Percentiles rank a stretch among this genome's conserved stretches.
Conservation (phyloP, 2,329 filamentous ascomycete genomes). For the Bipolaris cookei region DNA sequence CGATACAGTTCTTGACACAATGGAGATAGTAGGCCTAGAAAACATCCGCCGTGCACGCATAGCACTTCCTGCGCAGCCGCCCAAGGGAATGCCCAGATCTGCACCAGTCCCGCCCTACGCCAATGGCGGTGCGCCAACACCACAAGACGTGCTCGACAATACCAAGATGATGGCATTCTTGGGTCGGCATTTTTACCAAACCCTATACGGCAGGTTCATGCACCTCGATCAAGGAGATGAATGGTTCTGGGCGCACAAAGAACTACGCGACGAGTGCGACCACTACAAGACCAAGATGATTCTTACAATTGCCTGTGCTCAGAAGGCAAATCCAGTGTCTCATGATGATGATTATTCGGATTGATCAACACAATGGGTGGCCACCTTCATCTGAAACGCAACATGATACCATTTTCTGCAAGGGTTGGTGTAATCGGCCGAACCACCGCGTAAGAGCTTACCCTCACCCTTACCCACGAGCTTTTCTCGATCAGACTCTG, state of each 20-base stretch:
- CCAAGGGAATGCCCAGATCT: slow-evolving; percentile 11
- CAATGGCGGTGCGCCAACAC: slow-evolving; percentile 16
- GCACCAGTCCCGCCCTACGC: slow-evolving; percentile 16
- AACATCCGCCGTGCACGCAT: slow-evolving; percentile 38
- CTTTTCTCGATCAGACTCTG: too few species aligned
- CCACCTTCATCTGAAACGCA: background rate
- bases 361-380: slow-evolving; percentile 7
- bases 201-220: slow-evolving; percentile 31
- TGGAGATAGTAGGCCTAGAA: slow-evolving; percentile 38
- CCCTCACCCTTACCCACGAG: too few species aligned
- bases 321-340: slow-evolving; percentile 21
- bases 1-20: slow-evolving; percentile 37
- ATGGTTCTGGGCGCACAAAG: slow-evolving; percentile 36
- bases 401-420: background rate
- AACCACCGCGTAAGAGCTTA: background rate
- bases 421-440: background rate
- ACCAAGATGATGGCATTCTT: slow-evolving; percentile 37
- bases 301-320: slow-evolving; percentile 34
- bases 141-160: slow-evolving; percentile 29
- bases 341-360: slow-evolving; percentile 28
- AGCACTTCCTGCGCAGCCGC: slow-evolving; percentile 30
- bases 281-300: slow-evolving; percentile 36
- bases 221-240: slow-evolving; percentile 28
- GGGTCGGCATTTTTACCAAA: slow-evolving; percentile 36
- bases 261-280: slow-evolving; percentile 32